Percentiles rank a stretch among this genome's conserved stretches.
phyloP scores from a whole-genome alignment of 1,284 basidiomycete genomes.

The Stygiomarasmius scandens region DNA sequence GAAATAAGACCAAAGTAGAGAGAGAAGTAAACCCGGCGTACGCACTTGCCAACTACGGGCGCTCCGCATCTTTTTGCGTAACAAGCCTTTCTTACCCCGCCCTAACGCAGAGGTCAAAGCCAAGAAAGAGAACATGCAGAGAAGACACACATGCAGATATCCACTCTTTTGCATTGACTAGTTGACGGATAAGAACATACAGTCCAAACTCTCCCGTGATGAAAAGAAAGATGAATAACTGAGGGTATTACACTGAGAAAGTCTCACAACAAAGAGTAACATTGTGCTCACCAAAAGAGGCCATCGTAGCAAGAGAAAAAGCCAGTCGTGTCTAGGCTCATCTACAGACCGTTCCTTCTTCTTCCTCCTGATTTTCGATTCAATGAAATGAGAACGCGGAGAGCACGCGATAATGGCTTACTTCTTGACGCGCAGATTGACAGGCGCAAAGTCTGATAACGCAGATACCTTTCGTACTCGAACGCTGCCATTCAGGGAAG shows the following conservation, averaged over 20 bases:
- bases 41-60: conserved; percentile 70
- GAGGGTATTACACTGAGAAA: conserved; percentile 1
- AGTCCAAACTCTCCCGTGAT: conserved; percentile 87
- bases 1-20: not conserved
- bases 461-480: conserved; percentile 80
- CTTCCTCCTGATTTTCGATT: conserved; percentile 40
- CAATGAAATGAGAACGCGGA: not conserved
- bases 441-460: conserved; percentile 90
- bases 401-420: conserved; percentile 28
- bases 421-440: conserved; percentile 81
- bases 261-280: not conserved
- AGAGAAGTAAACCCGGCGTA: not conserved
- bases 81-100: conserved; percentile 81
- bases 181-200: conserved; percentile 86
- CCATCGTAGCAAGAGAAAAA: conserved; percentile 86
- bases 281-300: conserved; percentile 75
- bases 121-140: not conserved
- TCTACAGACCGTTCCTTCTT: conserved; percentile 49
- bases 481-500: conserved; percentile 33
- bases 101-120: conserved; percentile 42
- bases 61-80: conserved; percentile 76
- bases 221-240: conserved; percentile 83
- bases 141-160: conserved; percentile 76
- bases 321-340: conserved; percentile 69
- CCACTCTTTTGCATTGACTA: conserved; percentile 94